phyloP scores from a whole-genome alignment of 73 alveolate species.

The Breviolum minutum region DNA sequence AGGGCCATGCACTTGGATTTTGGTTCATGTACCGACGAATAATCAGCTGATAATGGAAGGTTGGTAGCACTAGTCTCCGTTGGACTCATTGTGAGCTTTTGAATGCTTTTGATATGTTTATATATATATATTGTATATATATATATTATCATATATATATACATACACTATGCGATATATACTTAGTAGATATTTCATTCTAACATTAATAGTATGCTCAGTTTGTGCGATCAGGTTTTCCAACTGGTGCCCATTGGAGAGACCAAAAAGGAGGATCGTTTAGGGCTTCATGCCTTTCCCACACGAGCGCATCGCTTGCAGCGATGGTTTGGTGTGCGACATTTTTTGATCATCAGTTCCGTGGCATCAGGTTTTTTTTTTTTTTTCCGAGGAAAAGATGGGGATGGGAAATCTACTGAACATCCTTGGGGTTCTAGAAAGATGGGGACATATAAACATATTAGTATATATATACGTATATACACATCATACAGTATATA shows the following conservation, averaged over 20 bases:
- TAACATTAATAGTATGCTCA: neutral
- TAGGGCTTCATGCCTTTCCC: conserved; percentile 89
- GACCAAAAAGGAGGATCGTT: conserved; percentile 69
- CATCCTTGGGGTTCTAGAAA: neutral
- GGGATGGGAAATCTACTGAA: neutral
- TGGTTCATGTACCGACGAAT: no score
- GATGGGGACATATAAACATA: no score
- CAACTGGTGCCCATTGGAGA: conserved; percentile 64
- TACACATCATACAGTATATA: no score
- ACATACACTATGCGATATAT: no score
- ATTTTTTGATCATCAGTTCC: conserved; percentile 8
- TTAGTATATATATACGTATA: no score
- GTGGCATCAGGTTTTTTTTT: neutral
- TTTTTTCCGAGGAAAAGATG: neutral
- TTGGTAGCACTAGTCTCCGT: no score
- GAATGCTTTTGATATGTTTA: no score
- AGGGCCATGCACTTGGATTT: no score
- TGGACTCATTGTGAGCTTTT: no score
- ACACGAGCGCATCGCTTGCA: conserved; percentile 82
- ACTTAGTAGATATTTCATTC: neutral
- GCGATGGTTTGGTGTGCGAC: conserved; percentile 93
- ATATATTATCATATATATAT: no score
- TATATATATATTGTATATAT: no score
- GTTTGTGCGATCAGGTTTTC: neutral
- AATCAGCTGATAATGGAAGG: no score